Percentiles rank a stretch among this genome's conserved stretches.
phyloP scores from a whole-genome alignment of 2,329 filamentous ascomycete genomes.

The Drechslerella dactyloides region DNA sequence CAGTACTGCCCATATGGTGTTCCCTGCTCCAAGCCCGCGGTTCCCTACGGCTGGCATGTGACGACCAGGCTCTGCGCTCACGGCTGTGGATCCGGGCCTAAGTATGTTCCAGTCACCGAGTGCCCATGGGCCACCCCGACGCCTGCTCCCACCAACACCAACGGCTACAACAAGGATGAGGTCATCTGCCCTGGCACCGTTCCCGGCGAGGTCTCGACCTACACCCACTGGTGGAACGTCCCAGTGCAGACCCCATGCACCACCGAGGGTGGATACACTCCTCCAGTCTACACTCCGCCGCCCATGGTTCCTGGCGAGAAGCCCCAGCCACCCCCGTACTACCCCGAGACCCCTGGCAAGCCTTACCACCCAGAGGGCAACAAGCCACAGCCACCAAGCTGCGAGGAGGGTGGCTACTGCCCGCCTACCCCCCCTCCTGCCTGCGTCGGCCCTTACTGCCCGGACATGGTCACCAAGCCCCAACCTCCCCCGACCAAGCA shows the following conservation, averaged over 20 bases:
- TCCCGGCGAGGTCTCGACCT: constrained; percentile 9
- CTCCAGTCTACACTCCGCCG: no score
- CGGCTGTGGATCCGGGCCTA: constrained; percentile 53
- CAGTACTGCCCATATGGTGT: constrained; percentile 29
- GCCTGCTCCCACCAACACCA: constrained; percentile 57
- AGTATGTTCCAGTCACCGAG: constrained; percentile 60
- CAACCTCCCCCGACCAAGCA: constrained; percentile 20
- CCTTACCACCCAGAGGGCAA: background rate
- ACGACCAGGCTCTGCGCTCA: constrained; percentile 37
- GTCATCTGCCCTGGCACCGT: constrained; percentile 27
- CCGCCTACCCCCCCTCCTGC: constrained; percentile 2
- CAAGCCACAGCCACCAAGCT: constrained; percentile 2
- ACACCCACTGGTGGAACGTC: constrained; percentile 32
- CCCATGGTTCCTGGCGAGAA: constrained; percentile 3
- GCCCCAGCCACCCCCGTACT: constrained; percentile 11
- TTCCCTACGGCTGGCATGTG: constrained; percentile 42
- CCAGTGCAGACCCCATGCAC: no score
- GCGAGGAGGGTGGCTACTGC: background rate
- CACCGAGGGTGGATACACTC: no score
- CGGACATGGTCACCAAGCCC: constrained; percentile 23
- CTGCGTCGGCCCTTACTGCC: constrained; percentile 29
- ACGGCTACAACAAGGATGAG: constrained; percentile 25
- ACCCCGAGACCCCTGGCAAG: background rate
- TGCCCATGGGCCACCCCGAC: constrained; percentile 59
- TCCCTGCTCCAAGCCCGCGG: constrained; percentile 26